Base-by-base conservation (phyloP, 257 asterid species). In the Solanum lignicaule region DNA sequence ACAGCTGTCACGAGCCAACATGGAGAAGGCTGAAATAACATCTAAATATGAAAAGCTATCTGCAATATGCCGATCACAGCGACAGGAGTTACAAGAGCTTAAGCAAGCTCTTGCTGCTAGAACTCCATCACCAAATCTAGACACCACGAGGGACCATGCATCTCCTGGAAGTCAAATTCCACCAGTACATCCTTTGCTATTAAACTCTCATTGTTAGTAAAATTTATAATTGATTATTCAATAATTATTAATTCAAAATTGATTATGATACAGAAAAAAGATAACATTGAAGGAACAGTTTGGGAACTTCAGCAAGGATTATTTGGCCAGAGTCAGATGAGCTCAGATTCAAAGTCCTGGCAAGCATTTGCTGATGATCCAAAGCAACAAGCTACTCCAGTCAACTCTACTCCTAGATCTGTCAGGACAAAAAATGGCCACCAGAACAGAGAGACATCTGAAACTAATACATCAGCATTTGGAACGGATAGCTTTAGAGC, bases 51-150 rank as follows among this genome's bases (percentile, higher is more conserved):
- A 94, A 89, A 97, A 96, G 87, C 96, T 97, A 81, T 90, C 98
- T 25, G 96, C 98, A 60, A 97, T 97, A 86, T 97, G 99, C 89
- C 92, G 98, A 88, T 95, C 98, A 27, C 99, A 97, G 90, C 87
- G 99, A 72, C 98, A 92, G 90, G 99, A 97, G 92, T 92, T 97
- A 89, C 99, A 96, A 87, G 99, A 97, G 41, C 98, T 97, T 72
- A 96, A 95, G 91, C 95, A 91, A 62, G 92, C 94, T 46, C 91
- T 95, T 68, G 93, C 98, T 88, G 92, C 95, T 43, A 95, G 90
- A 90, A 92, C 94, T 78, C 94, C 96, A 69, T 94, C 98, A 39
- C 95, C 94, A 20, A 91, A 89, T 84, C 87, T 78, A 91, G 97
- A 94, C 87, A 84, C 93, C 86, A 86, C 89, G 16, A 92, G 88